These are phyloP conservation scores for Colletotrichum truncatum DNA, from an alignment of 2,329 filamentous ascomycete species.

Conservation along the genomic window DNA sequence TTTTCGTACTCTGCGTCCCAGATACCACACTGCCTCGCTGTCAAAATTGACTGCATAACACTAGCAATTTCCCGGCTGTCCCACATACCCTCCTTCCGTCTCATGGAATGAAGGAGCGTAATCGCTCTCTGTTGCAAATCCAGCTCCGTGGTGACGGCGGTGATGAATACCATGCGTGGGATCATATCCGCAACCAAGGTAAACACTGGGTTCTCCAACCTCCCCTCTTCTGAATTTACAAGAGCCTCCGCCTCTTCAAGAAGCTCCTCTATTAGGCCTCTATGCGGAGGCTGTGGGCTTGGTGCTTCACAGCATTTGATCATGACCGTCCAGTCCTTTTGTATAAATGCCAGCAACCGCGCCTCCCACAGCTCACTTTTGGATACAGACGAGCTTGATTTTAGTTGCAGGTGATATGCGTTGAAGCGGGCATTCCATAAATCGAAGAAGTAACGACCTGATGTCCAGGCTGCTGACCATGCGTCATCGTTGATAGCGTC, in stretches of 20 bases:
- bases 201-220: not conserved
- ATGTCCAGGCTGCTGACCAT: not conserved
- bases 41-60: not conserved
- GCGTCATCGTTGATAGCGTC: not conserved
- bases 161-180: constrained; percentile 1
- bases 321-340: not conserved
- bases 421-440: not conserved
- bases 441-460: not conserved
- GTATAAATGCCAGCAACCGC: not conserved
- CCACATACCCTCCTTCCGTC: constrained; percentile 34
- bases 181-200: constrained; percentile 10
- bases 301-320: not conserved
- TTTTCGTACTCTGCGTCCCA: not conserved
- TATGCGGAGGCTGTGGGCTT: not conserved
- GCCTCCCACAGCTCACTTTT: not conserved
- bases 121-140: constrained; percentile 11
- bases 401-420: not conserved
- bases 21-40: not conserved
- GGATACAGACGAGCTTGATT: not conserved
- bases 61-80: constrained; percentile 33
- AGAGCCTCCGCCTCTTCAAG: not conserved
- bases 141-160: not conserved
- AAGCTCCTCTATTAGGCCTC: not conserved
- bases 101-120: constrained; percentile 25
- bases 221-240: not conserved